These are phyloP conservation scores for Coemansia sp. DNA, from an alignment of 192 early-diverging fungal genomes.

Conservation along the genomic window DNA sequence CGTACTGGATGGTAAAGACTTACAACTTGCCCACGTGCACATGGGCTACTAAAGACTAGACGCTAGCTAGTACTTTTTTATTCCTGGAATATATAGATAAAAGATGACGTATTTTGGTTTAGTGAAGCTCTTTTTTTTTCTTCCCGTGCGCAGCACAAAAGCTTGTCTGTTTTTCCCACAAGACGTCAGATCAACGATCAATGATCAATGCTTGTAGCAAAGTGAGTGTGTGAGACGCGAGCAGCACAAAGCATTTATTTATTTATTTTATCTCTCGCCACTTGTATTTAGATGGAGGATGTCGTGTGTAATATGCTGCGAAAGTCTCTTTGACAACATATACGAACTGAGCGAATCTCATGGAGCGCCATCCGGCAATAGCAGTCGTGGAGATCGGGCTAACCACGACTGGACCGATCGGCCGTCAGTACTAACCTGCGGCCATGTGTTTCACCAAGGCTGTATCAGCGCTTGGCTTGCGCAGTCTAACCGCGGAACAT, in stretches of 20 bases:
- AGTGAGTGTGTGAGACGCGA: not conserved
- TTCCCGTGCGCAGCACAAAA: not conserved
- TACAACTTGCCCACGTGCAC: conserved; percentile 56
- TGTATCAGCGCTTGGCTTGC: conserved; percentile 49
- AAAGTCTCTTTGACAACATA: conserved; percentile 33
- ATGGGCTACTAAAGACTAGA: conserved; percentile 21
- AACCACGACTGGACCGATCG: conserved; percentile 24
- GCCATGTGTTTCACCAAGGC: conserved; percentile 50
- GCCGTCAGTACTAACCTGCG: conserved; percentile 39
- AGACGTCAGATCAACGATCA: not conserved
- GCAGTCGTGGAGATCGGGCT: not conserved
- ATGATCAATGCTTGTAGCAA: not conserved
- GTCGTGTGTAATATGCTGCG: conserved; percentile 55
- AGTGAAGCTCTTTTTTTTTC: not conserved
- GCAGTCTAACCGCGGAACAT: conserved; percentile 25
- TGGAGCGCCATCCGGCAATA: not conserved
- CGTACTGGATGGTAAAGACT: conserved; percentile 59
- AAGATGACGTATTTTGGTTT: not conserved
- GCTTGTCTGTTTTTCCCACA: not conserved
- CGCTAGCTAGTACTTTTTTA: not conserved
- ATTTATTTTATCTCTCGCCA: not conserved
- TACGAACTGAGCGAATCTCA: not conserved
- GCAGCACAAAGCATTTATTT: not conserved
- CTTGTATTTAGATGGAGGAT: conserved; percentile 11
- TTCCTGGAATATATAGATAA: not conserved